Base-by-base conservation (phyloP, 148 eudicot species). In the Rhododendron vialii region DNA sequence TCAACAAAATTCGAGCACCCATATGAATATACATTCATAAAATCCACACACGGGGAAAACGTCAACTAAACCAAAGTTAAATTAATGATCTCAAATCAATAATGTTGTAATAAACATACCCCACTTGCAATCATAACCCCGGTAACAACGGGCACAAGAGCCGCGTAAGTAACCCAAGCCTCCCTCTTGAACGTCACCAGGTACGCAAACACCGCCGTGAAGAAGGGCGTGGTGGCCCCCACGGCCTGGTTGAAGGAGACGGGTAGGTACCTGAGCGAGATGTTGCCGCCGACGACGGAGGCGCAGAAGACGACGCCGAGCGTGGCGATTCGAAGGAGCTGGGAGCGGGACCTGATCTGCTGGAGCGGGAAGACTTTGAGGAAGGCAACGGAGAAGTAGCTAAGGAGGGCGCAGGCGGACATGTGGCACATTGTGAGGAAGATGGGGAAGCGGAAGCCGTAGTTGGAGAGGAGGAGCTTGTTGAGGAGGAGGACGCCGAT, bases 111-210 rank as follows among this genome's bases (percentile, higher is more conserved):
- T 2, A 76, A 73, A 30, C 93, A 48, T 91, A 96, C 99, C 99
- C 98, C 98, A 87, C 97, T 96, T 7, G 99, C 99, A 91, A 96
- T 94, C 61, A 96, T 91, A 86, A 96, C 98, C n/a, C 99, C 99
- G 85, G 91, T 92, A 89, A 96, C 98, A 86, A 95, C 98, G 81
- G 98, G 98, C 14, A 95, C 89, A 83, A 96, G 98, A 84, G 95
- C 93, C 85, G 87, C 88, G 89, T 96, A 96, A 26, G 98, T 95
- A 69, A 93, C 85, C 94, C 96, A 96, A 85, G 93, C 93, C 87
- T 96, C 99, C 85, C 94, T 90, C 91, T 95, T 96, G 79, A 91
- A 88, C 67, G 96, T 95, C 90, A 94, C 92, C 59, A 96, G 71
- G 88, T 92, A 96, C 20, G 99, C 99, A 85, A 96, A 96, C 84